Evolutionary conservation across 73 alveolate genomes (phyloP).

Genomic region (Paramecium octaurelia): DNA sequence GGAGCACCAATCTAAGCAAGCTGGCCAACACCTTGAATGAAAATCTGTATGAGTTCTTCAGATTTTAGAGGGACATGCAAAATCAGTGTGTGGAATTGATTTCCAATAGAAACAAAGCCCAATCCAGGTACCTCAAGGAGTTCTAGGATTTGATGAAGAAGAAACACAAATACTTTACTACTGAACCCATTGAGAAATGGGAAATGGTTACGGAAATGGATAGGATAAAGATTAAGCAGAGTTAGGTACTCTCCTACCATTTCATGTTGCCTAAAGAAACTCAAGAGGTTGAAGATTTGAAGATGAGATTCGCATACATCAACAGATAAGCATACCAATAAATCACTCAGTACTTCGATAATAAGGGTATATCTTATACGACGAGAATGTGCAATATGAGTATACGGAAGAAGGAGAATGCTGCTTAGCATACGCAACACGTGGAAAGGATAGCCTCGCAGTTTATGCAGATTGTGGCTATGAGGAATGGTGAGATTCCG

Average conservation of each 20-base stretch:
- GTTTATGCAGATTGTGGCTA: not conserved
- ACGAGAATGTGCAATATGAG: conserved; percentile 31
- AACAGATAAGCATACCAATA: conserved; percentile 6
- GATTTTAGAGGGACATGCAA: conserved; percentile 44
- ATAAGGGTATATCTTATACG: not conserved
- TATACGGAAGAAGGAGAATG: not conserved
- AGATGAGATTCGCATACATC: not conserved
- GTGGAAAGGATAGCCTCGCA: not conserved
- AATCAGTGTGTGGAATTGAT: conserved; percentile 13
- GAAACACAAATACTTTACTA: not conserved
- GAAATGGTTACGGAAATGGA: conserved; percentile 9
- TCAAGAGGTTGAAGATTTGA: conserved; percentile 7
- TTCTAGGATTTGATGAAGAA: not conserved
- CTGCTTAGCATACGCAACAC: not conserved
- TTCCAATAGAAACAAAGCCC: conserved; percentile 8
- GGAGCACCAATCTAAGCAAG: not conserved
- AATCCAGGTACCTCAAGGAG: not conserved
- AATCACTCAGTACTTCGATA: conserved; percentile 15
- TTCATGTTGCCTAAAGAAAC: conserved; percentile 40
- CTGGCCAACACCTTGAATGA: not conserved
- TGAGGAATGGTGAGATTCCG: conserved; percentile 23
- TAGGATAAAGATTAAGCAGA: not conserved
- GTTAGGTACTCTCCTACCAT: not conserved
- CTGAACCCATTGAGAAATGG: conserved; percentile 43
- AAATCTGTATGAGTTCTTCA: conserved; percentile 31